Evolutionary conservation across 139 green algal species (phyloP).

Genomic region (Chlorella vulgaris): DNA sequence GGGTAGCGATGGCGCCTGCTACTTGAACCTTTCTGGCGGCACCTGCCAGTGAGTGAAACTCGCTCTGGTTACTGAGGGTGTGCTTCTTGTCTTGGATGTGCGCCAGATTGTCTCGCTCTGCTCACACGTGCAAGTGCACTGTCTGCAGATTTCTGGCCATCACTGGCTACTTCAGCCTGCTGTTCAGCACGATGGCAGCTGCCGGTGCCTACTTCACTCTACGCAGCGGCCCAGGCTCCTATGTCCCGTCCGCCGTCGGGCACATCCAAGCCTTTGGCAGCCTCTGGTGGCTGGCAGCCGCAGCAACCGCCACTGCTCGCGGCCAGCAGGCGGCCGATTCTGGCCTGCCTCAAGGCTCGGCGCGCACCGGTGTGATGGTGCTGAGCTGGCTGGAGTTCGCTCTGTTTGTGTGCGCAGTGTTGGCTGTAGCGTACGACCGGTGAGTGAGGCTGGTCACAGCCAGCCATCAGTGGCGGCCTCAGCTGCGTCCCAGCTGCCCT

Average conservation of each 20-base stretch:
- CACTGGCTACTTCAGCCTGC: not conserved
- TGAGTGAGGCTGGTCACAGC: conserved; percentile 9
- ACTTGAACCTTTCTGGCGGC: not conserved
- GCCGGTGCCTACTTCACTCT: not conserved
- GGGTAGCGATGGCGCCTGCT: not conserved
- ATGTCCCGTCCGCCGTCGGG: not conserved
- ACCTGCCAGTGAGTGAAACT: not conserved
- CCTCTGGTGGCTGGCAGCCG: not conserved
- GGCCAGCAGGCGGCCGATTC: conserved; percentile 4
- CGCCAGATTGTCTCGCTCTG: not conserved
- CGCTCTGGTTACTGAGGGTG: too few relatives aligned
- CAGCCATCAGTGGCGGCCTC: not conserved
- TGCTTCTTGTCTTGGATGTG: too few relatives aligned
- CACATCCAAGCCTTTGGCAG: not conserved
- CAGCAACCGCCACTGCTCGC: not conserved
- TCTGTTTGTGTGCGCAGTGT: not conserved
- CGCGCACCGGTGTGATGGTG: not conserved
- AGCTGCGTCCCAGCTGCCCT: not conserved
- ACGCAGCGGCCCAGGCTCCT: not conserved
- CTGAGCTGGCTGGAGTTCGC: conserved; percentile 4
- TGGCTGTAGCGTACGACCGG: not conserved
- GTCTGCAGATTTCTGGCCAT: not conserved
- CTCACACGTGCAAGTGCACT: too few relatives aligned
- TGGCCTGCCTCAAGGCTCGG: not conserved
- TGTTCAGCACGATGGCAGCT: not conserved